Conservation (phyloP, 306 rosid genomes). For the Corylus heterophylla region DNA sequence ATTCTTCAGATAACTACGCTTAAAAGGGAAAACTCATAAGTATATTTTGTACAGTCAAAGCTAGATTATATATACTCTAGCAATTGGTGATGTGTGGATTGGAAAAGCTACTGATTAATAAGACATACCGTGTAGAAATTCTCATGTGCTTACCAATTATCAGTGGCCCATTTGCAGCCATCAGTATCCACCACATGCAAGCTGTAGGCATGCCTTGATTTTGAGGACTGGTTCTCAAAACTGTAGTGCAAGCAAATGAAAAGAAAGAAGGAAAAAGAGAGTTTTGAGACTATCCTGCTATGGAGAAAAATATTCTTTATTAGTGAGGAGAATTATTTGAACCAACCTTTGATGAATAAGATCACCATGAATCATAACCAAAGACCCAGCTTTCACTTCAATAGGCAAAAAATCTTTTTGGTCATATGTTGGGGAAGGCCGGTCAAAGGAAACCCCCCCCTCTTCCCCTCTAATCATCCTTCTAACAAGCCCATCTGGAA, state of each 20-base stretch:
- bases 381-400: conserved; percentile 90
- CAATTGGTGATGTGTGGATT: background rate
- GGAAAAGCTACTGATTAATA: background rate
- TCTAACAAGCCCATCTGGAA: conserved; percentile 86
- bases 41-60: background rate
- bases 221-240: conserved; percentile 84
- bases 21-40: background rate
- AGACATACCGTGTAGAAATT: background rate
- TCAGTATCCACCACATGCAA: conserved; percentile 81
- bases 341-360: conserved; percentile 96
- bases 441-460: conserved; percentile 83
- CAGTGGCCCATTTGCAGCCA: conserved; percentile 91
- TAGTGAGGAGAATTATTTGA: conserved; percentile 1
- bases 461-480: conserved; percentile 74
- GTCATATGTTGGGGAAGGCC: conserved; percentile 69
- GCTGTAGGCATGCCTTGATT: conserved; percentile 95
- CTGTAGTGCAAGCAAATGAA: conserved; percentile 44
- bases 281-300: conserved; percentile 10
- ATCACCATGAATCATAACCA: conserved; percentile 90
- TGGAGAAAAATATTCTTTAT: conserved; percentile 1
- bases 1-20: too few species aligned
- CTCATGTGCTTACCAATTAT: conserved; percentile 71
- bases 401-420: conserved; percentile 79
- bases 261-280: conserved; percentile 1
- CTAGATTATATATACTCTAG: background rate